These are phyloP conservation scores for Hirschfeldia incana DNA, from an alignment of 345 rosid species.

Conservation along the genomic window DNA sequence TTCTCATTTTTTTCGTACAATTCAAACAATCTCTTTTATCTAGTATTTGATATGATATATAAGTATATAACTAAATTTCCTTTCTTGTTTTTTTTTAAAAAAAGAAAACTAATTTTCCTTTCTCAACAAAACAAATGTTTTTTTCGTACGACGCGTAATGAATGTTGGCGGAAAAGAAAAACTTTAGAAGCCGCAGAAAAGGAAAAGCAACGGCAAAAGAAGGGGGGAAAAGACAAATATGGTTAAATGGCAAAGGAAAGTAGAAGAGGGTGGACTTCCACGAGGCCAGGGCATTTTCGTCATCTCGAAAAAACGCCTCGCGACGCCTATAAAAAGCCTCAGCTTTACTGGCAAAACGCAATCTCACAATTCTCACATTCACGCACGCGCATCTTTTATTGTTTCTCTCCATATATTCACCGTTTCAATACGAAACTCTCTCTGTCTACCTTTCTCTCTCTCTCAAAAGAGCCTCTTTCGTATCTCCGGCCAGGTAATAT, in stretches of 20 bases:
- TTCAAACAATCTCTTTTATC: too few relatives aligned
- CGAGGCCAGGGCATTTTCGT: constrained; percentile 27
- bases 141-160: not conserved
- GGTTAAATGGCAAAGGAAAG: constrained; percentile 25
- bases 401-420: constrained; percentile 28
- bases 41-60: too few relatives aligned
- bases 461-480: constrained; percentile 10
- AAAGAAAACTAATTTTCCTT: too few relatives aligned
- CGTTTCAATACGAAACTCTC: constrained; percentile 36
- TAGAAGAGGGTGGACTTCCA: constrained; percentile 35
- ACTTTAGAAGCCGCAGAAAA: constrained; percentile 22
- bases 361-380: constrained; percentile 28
- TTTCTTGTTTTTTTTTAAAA: too few relatives aligned
- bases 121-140: too few relatives aligned
- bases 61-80: too few relatives aligned
- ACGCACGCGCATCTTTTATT: constrained; percentile 32
- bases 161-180: not conserved
- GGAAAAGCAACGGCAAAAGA: constrained; percentile 23
- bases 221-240: constrained; percentile 38
- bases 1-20: too few relatives aligned
- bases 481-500: constrained; percentile 30
- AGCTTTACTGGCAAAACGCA: not conserved
- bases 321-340: constrained; percentile 28
- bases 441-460: not conserved
- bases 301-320: constrained; percentile 13